phyloP scores from a whole-genome alignment of 2,329 filamentous ascomycete species.

The Ophiostoma piceae region DNA sequence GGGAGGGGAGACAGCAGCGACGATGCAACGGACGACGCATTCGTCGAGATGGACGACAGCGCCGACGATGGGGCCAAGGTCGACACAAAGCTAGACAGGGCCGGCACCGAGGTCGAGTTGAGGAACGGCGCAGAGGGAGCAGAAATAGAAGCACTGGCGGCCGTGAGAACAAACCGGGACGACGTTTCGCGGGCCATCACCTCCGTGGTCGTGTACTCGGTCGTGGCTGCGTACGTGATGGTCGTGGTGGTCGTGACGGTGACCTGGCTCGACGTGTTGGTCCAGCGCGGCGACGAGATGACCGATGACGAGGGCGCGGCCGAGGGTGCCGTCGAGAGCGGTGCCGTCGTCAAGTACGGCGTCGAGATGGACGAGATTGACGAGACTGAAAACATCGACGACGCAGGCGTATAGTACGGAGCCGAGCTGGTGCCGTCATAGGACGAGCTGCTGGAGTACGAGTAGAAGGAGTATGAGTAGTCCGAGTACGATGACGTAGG shows the following conservation, averaged over 20 bases:
- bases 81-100: neutral
- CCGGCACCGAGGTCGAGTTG: neutral
- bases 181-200: neutral
- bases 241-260: constrained; percentile 21
- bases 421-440: neutral
- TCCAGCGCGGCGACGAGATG: constrained; percentile 5
- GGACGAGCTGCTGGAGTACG: constrained; percentile 1
- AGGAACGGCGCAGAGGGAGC: neutral
- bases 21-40: neutral
- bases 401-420: neutral
- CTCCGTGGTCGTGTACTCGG: neutral
- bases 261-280: constrained; percentile 11
- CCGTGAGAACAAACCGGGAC: neutral
- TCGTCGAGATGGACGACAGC: neutral
- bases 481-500: neutral
- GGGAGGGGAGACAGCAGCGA: neutral
- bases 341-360: neutral
- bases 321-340: neutral
- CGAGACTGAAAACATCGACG: neutral
- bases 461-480: neutral
- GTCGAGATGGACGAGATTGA: neutral
- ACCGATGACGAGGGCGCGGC: neutral
- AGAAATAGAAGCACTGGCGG: neutral
- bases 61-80: neutral
- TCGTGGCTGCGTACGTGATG: constrained; percentile 7